Evolutionary conservation across 345 rosid genomes (phyloP), one percentile per base, ranked within the genome.

Genomic region (Syzygium oleosum): DNA sequence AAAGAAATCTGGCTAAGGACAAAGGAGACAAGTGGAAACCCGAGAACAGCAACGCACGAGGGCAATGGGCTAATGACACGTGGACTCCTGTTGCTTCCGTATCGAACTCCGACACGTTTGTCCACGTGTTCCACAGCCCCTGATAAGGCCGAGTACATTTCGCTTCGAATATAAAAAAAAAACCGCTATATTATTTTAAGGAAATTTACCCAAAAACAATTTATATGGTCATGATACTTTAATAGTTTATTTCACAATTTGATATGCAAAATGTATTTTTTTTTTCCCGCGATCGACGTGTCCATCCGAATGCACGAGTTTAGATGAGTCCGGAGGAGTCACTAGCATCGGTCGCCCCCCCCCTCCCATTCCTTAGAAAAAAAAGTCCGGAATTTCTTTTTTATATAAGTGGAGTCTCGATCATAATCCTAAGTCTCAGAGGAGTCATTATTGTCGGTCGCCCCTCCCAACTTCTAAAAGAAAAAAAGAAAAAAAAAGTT

Each of bases 281-380:
- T 15, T 9, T 11, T 15, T 5, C 12, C 79, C 41, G 4, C 23
- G 2, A 34, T 68, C 79, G 9, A 68, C 1, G 7, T 68, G 13
- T 58, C 14, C 15, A 58, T 58, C 1, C 12, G 27, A 58, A 58
- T 58, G 12, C 0, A n/a, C 13, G 34, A 61, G 4, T n/a, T 61
- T 61, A 61, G 29, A 61, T 61, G n/a, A 61, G 0, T 27, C 5
- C 12, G 10, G 12, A 10, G 14, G 2, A 56, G 0, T 56, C 2
- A 1, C 31, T 9, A 54, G 56, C 56, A 0, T 54, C 10, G 3
- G 10, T 54, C 2, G 23, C 9, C 10, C 21, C 43, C 46, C n/a
- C n/a, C n/a, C n/a, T n/a, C n/a, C n/a, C n/a, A 43, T 43, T 43
- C 46, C 46, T 43, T 43, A 43, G 46, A 43, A 43, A 43, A 43